Evolutionary conservation across 148 eudicot species (phyloP).

Genomic region (Mesembryanthemum crystallinum): DNA sequence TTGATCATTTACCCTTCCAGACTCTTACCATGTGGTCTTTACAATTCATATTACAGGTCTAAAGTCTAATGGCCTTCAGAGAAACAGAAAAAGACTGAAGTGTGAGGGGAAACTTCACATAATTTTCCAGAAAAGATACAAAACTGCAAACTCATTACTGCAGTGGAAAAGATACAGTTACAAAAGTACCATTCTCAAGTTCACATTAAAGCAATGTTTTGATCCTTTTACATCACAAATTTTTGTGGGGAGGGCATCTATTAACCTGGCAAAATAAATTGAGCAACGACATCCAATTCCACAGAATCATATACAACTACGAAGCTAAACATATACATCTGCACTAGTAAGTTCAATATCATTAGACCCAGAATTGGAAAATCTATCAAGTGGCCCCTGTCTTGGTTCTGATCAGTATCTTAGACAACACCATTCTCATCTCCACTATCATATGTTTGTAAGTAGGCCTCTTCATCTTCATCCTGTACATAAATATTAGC

Average conservation of each 20-base stretch:
- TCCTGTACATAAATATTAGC: conserved; percentile 20
- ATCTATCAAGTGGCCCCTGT: neutral
- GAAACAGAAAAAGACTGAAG: too few relatives aligned
- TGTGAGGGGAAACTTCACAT: too few relatives aligned
- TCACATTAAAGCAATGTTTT: neutral
- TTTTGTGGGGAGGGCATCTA: neutral
- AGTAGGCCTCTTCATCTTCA: conserved; percentile 49
- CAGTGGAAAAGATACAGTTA: neutral
- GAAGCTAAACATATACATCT: neutral
- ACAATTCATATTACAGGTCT: too few relatives aligned
- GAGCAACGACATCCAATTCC: neutral
- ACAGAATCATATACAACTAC: neutral
- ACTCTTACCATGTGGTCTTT: too few relatives aligned
- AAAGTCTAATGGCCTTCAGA: too few relatives aligned
- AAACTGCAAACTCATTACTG: too few relatives aligned
- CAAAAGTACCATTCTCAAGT: neutral
- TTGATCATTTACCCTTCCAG: too few relatives aligned
- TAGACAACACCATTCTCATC: conserved; percentile 22
- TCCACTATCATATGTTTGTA: conserved; percentile 37
- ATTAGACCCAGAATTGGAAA: neutral
- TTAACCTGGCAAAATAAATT: neutral
- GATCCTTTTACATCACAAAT: neutral
- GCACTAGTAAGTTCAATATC: neutral
- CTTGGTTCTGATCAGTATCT: neutral
- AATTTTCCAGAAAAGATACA: too few relatives aligned